Percentiles rank a stretch among this genome's conserved stretches.
Conservation (phyloP, 129 eudicot species). For the carrot (Daucus carota) region DH1_v3.0 NC_030389.2:45246501-45247000, state of each 20-base stretch:
- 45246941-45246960: neutral
- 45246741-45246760: conserved; percentile 1
- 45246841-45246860: neutral
- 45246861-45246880: neutral
- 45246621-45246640: conserved; percentile 88
- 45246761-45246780: neutral
- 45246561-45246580: conserved; percentile 18
- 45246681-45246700: neutral
- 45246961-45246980: neutral
- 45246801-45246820: neutral
- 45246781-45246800: neutral
- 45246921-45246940: neutral
- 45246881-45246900: neutral
- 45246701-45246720: neutral
- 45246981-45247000: neutral
- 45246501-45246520: neutral
- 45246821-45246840: neutral
- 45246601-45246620: conserved; percentile 77
- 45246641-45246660: conserved; percentile 97
- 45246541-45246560: neutral
- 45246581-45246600: conserved; percentile 22
- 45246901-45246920: neutral
- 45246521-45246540: neutral
- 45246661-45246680: neutral
- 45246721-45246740: neutral